Evolutionary conservation across 179 eudicot species (phyloP), one percentile per base, ranked within the genome.

Genomic region (Corrigiola litoralis): DNA sequence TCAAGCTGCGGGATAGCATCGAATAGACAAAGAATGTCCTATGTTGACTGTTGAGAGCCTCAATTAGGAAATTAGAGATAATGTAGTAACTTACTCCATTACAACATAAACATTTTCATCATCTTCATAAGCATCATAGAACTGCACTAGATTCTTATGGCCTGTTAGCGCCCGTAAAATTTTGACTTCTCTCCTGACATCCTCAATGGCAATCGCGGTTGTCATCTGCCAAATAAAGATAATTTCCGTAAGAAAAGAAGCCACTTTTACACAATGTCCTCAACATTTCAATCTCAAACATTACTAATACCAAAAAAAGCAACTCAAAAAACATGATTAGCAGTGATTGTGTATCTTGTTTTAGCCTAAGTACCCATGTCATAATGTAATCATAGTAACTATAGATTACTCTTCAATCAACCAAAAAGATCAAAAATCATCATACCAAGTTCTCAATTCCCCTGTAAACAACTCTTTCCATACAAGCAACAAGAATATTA

Each of bases 121-220:
- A 63, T 91, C 97, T 83, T 91, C 97, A 67, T 78, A 91, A 63
- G 94, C 80, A 69, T 91, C 95, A 48, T 88, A 84, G 74, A 88
- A 86, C 76, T 90, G 90, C 68, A 86, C 95, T 8, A 90, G 79
- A 69, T 84, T 90, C 70, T 69, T 81, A 65, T 90, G 95, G 32
- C 92, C 92, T 0, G 88, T 84, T 41, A 90, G 72, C 11, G 95
- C 94, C 56, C 85, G 83, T 65, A 88, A 72, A 63, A 91, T 87
- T 67, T 88, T 88, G 23, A 88, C 89, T 86, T 91, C 95, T 79
- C 97, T 80, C 58, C 89, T 77, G 17, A 83, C 97, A 79, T 88
- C 95, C 66, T 91, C 97, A 65, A 91, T 80, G 42, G 97, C 88
- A 75, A 91, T 86, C 44, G 87, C 87, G 27, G 96, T 86, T 25